These are phyloP conservation scores for Venturia asperata DNA, from an alignment of 2,329 filamentous ascomycete species.

Conservation along the genomic window DNA sequence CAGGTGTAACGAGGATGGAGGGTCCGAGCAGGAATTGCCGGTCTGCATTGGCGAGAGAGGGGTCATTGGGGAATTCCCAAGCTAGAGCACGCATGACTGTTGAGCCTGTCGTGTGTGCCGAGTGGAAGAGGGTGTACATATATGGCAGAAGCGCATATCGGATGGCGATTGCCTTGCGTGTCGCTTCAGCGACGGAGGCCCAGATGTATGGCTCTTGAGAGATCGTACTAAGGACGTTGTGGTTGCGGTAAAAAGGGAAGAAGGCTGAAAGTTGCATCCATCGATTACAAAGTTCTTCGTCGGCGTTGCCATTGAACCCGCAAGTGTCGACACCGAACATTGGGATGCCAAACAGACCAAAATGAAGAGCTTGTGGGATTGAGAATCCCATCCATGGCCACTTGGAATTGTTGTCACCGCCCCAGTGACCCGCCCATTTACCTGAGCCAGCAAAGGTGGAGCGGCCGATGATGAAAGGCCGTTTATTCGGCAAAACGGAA, in stretches of 20 bases:
- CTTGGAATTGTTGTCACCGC: constrained; percentile 55
- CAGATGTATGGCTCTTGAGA: constrained; percentile 67
- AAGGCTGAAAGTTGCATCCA: constrained; percentile 70
- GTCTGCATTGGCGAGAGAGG: constrained; percentile 61
- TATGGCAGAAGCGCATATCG: constrained; percentile 67
- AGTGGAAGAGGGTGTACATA: constrained; percentile 66
- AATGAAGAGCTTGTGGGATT: constrained; percentile 70
- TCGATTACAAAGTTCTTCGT: constrained; percentile 63
- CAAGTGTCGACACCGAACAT: constrained; percentile 62
- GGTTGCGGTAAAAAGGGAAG: constrained; percentile 66
- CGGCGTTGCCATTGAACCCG: constrained; percentile 58
- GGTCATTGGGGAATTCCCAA: constrained; percentile 64
- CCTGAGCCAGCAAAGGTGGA: constrained; percentile 75
- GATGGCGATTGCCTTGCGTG: constrained; percentile 60
- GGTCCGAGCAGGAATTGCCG: constrained; percentile 68
- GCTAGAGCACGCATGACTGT: constrained; percentile 63
- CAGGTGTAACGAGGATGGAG: constrained; percentile 55
- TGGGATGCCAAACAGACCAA: constrained; percentile 66
- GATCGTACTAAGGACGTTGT: constrained; percentile 56
- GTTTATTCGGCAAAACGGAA: constrained; percentile 55
- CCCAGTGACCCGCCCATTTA: constrained; percentile 50
- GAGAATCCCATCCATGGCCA: constrained; percentile 70
- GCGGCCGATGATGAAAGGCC: constrained; percentile 78
- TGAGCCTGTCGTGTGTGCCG: constrained; percentile 56
- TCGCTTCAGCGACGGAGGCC: constrained; percentile 57